Base-by-base conservation (phyloP, 495 filamentous ascomycete species). In the Peziza echinospora region DNA sequence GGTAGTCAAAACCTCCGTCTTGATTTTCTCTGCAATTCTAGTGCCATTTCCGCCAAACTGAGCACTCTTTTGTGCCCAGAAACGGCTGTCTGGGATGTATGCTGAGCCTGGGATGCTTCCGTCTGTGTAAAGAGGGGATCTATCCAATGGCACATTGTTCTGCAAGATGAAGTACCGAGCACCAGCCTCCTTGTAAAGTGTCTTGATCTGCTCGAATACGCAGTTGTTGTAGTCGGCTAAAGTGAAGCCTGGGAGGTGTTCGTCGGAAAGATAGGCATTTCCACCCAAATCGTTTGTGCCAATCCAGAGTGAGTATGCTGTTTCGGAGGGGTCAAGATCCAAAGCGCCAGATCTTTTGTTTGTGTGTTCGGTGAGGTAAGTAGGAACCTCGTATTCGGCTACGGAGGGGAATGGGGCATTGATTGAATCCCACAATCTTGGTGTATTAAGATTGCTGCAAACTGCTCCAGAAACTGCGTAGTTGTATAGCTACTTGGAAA, bases 281-380 rank as follows among this genome's bases (percentile, higher is more conserved):
- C 60, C 65, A 26, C 79, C 78, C 9, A 86, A 64, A 54, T 86
- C 80, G 53, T 84, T 84, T 45, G 78, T 82, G 0, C 81, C 80
- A 52, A 84, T 82, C 79, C 77, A 86, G 26, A 84, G 69, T 0
- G 74, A 64, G 51, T 80, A 84, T 5, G 81, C 75, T 2, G 76
- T 78, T 49, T 74, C 72, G n/a, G 67, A 54, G 16, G 65, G 48
- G 0, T 62, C 65, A 43, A 71, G 65, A 44, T 64, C 59, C 23
- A 70, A 61, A 6, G 63, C 60, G 1, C 53, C 42, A 19, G 55
- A 24, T 47, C 62, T 56, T 26, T 51, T 49, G 47, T 63, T 71
- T 10, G 61, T 53, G 24, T 64, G 62, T 46, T 84, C 80, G 11
- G 72, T 71, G n/a, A 71, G 47, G 60, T 76, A 84, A 2, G 77